These are phyloP conservation scores for Herpetomonas samuelpessoai DNA, from an alignment of 208 protist species.

Conservation along the genomic window DNA sequence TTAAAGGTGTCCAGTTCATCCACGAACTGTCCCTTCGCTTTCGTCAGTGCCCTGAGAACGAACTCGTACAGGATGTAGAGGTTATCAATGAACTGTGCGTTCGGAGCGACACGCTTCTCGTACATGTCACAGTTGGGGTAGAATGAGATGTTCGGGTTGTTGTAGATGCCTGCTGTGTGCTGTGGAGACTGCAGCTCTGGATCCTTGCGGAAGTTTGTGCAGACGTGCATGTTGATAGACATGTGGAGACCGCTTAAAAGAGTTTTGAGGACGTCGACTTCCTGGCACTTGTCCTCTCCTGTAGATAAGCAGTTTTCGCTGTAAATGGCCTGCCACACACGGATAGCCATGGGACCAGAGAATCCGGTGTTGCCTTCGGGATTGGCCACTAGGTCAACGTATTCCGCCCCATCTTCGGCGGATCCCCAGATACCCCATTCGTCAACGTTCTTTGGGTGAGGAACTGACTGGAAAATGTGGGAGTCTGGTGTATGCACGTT, in stretches of 20 bases:
- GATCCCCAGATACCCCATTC: constrained; percentile 47
- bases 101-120: constrained; percentile 38
- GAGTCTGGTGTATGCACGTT: constrained; percentile 42
- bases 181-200: constrained; percentile 52
- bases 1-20: constrained; percentile 52
- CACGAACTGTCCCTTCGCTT: constrained; percentile 54
- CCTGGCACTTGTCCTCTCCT: constrained; percentile 39
- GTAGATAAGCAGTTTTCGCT: constrained; percentile 73
- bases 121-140: constrained; percentile 88
- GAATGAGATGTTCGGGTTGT: constrained; percentile 80
- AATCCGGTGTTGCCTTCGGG: constrained; percentile 89
- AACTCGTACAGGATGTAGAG: constrained; percentile 89
- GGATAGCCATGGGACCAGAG: constrained; percentile 57
- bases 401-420: constrained; percentile 41
- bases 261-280: constrained; percentile 49
- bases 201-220: constrained; percentile 82
- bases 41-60: constrained; percentile 74
- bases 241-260: constrained; percentile 88
- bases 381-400: constrained; percentile 83
- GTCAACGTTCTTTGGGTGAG: constrained; percentile 42
- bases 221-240: constrained; percentile 87
- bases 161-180: constrained; percentile 45
- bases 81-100: constrained; percentile 74
- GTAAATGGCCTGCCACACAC: constrained; percentile 86
- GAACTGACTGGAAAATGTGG: constrained; percentile 19